phyloP scores from a whole-genome alignment of 495 filamentous ascomycete species.

The Trichoderma virens region DNA sequence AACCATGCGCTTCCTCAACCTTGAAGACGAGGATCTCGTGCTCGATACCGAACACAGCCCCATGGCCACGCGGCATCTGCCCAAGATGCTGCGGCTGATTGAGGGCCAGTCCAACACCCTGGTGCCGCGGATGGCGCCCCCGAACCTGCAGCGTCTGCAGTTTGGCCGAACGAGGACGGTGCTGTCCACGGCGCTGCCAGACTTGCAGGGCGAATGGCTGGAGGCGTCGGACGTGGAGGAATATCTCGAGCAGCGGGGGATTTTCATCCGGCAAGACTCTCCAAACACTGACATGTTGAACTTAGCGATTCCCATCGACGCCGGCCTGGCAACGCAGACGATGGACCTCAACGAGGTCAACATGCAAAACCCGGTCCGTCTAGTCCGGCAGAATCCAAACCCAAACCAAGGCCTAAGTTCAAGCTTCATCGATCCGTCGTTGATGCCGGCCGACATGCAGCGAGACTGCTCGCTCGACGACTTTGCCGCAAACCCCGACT shows the following conservation, averaged over 20 bases:
- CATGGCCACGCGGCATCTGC: neutral
- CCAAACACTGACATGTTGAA: neutral
- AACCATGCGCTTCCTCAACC: neutral
- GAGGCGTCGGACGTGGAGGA: neutral
- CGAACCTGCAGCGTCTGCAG: neutral
- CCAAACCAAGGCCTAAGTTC: no score
- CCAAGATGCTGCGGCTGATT: neutral
- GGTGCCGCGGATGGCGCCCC: neutral
- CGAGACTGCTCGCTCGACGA: neutral
- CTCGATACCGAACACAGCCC: neutral
- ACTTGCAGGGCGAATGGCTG: neutral
- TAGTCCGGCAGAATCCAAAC: no score
- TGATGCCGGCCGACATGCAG: no score
- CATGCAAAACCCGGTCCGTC: neutral
- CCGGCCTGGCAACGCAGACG: neutral
- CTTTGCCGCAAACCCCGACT: neutral
- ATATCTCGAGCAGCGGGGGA: constrained; percentile 1
- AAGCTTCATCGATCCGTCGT: no score
- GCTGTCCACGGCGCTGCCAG: neutral
- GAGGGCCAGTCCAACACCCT: neutral
- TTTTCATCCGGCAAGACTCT: neutral
- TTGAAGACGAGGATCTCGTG: neutral
- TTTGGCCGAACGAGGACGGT: neutral
- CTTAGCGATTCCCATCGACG: neutral
- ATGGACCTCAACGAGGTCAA: neutral